Percentiles rank a stretch among this genome's conserved stretches.
Evolutionary conservation across 768 basidiomycete genomes (phyloP).

Genomic region (Suillus clintonianus): DNA sequence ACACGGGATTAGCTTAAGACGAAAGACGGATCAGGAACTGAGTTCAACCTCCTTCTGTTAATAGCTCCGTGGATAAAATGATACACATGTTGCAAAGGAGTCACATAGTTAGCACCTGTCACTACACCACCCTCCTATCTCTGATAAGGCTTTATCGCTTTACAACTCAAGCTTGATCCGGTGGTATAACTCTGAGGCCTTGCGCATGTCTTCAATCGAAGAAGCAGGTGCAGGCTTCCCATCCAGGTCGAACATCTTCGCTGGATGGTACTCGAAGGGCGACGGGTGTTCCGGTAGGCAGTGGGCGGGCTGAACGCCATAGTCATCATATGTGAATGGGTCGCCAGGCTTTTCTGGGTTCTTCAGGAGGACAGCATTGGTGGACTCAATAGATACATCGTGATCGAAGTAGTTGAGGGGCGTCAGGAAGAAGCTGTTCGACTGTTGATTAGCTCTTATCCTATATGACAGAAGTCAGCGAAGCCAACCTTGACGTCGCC

Average conservation of each 20-base stretch:
- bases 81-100: background rate
- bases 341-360: conserved; percentile 39
- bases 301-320: conserved; percentile 47
- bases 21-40: background rate
- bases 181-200: conserved; percentile 39
- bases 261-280: conserved; percentile 41
- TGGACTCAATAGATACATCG: conserved; percentile 60
- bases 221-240: conserved; percentile 31
- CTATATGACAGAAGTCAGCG: background rate
- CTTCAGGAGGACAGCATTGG: conserved; percentile 52
- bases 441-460: background rate
- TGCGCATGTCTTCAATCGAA: conserved; percentile 42
- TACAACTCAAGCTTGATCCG: conserved; percentile 37
- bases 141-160: background rate
- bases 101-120: background rate
- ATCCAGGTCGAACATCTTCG: conserved; percentile 35
- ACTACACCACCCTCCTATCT: background rate
- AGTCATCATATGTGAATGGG: conserved; percentile 48
- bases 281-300: conserved; percentile 40
- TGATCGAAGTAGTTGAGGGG: conserved; percentile 69
- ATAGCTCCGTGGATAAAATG: background rate
- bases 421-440: conserved; percentile 52
- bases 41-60: background rate
- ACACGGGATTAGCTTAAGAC: background rate
- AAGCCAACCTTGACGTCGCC: conserved; percentile 51